A percentile compares a stretch with the other conserved stretches of the same genome.
These are phyloP conservation scores for Phoma sp. DNA, from an alignment of 2,329 filamentous ascomycete genomes.

Conservation along the genomic window DNA sequence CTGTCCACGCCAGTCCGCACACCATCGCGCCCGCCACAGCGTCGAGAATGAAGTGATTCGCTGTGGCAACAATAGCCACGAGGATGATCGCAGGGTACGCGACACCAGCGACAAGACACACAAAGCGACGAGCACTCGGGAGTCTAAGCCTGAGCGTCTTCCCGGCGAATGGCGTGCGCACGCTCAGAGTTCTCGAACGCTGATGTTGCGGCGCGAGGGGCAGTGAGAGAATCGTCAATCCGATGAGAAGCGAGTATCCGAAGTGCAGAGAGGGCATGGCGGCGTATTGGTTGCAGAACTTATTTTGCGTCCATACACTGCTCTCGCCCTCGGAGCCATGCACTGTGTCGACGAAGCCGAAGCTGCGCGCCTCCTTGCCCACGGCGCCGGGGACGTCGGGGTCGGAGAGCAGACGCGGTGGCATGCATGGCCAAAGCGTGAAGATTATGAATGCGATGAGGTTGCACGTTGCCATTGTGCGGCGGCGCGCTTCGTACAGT, in stretches of 20 bases:
- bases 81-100: constrained; percentile 71
- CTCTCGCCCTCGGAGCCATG: constrained; percentile 65
- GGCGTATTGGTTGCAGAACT: constrained; percentile 79
- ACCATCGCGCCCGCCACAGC: constrained; percentile 73
- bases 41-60: constrained; percentile 76
- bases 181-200: constrained; percentile 46
- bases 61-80: constrained; percentile 72
- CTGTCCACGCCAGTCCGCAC: constrained; percentile 69
- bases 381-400: constrained; percentile 60
- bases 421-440: constrained; percentile 68
- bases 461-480: constrained; percentile 66
- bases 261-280: constrained; percentile 81
- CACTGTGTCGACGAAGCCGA: constrained; percentile 66
- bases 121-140: constrained; percentile 60
- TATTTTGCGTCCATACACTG: constrained; percentile 76
- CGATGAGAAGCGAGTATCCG: constrained; percentile 76
- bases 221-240: constrained; percentile 71
- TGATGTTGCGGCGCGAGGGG: constrained; percentile 65
- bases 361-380: constrained; percentile 66
- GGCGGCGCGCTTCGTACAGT: constrained; percentile 63
- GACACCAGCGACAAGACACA: constrained; percentile 62
- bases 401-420: constrained; percentile 64
- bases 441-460: constrained; percentile 66
- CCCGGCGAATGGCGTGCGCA: constrained; percentile 39
- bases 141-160: constrained; percentile 48